Percentiles rank a stretch among this genome's conserved stretches.
Evolutionary conservation across 352 stramenopile genomes (phyloP).

Genomic region (Globisporangium apiculatum): DNA sequence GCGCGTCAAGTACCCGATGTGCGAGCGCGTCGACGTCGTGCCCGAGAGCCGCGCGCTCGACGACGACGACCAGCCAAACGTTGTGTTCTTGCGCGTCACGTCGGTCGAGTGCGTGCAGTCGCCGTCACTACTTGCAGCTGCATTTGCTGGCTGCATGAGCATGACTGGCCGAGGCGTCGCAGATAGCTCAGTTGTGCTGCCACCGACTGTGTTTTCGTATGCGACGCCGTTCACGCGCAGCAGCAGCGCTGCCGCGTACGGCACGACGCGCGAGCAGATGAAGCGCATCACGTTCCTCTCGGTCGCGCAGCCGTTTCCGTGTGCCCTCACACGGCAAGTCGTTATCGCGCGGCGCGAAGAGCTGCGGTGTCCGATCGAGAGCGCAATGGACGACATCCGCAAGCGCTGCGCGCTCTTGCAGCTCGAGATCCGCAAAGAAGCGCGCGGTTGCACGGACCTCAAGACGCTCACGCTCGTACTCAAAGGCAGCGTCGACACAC

Average conservation of each 20-base stretch:
- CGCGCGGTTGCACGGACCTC: conserved; percentile 34
- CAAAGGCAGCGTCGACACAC: conserved; percentile 74
- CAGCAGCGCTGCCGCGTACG: conserved; percentile 31
- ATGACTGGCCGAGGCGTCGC: neutral
- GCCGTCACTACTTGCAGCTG: neutral
- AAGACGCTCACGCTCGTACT: conserved; percentile 75
- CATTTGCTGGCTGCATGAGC: too few species aligned
- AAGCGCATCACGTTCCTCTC: conserved; percentile 55
- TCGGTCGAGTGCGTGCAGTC: conserved; percentile 7
- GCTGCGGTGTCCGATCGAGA: conserved; percentile 60
- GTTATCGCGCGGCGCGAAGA: conserved; percentile 33
- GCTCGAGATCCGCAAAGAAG: conserved; percentile 50
- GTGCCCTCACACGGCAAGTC: conserved; percentile 34
- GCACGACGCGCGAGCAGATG: conserved; percentile 60
- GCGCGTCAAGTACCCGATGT: conserved; percentile 37
- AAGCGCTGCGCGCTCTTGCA: conserved; percentile 52
- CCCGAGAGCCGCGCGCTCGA: conserved; percentile 39
- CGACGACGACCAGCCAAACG: conserved; percentile 37
- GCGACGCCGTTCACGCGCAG: conserved; percentile 45
- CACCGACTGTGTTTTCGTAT: conserved; percentile 28
- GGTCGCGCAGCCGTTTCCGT: conserved; percentile 39
- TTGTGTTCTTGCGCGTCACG: conserved; percentile 54
- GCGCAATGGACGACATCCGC: conserved; percentile 67
- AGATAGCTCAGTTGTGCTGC: neutral
- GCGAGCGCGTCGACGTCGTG: conserved; percentile 53